Base-by-base conservation (phyloP, 2,329 filamentous ascomycete species). In the Gnomoniopsis smithogilvyi region DNA sequence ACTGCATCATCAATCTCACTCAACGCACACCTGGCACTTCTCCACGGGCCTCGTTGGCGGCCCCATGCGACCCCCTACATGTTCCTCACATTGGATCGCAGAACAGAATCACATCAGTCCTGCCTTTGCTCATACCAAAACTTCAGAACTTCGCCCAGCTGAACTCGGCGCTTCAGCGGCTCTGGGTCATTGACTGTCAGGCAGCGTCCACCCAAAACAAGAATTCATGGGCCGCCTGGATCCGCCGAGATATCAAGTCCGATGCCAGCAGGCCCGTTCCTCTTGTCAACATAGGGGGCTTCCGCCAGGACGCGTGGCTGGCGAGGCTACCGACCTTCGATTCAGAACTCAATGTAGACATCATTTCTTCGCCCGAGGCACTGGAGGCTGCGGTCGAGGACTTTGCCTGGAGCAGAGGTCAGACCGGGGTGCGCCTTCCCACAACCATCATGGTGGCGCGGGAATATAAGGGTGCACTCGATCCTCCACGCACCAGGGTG, bases 201-300 rank as follows among this genome's bases (percentile, higher is more conserved):
- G 49, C 49, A 14, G 14, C 26, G 1, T 30, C 26, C 26, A 30
- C 17, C 26, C 49, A 38, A 30, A 30, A 15, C 30, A 38, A 51
- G 30, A 51, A 51, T 11, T 51, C 26, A 34, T 51, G 49, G 49
- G 49, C 49, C 8, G 49, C 49, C 14, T 51, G 49, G 49, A 19
- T 51, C 30, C 49, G 49, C 15, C 49, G 33, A 21, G 49, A 38
- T 30, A 22, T 38, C n/a, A 30, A 15, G 26, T 34, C 30, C 6
- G 49, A 38, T 12, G 30, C 26, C 30, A 51, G 49, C 49, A 38
- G 49, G 49, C 49, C 49, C 30, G 34, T 51, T 15, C 30, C 30
- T 19, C 15, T 70, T 61, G 67, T 67, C 56, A 67, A 70, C 52
- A 68, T 72, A 55, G 69, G 67, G 26, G 55, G 55, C 41, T 57